Conservation (phyloP, 139 green algal species). For the Astrephomene gubernaculifera region DNA sequence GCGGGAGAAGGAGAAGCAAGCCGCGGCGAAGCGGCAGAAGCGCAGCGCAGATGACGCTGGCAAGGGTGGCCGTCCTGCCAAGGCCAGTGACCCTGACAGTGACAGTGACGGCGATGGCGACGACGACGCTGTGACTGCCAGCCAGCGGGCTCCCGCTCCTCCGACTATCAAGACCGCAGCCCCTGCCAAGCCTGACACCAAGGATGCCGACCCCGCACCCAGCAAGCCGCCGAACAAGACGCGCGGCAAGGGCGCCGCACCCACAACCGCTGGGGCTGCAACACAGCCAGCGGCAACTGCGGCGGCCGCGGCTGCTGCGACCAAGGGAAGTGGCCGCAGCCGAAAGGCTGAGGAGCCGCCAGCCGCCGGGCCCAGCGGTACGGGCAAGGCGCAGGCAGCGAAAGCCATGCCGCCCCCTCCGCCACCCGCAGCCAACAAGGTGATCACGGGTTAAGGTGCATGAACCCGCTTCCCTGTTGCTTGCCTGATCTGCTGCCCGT, state of each 20-base stretch:
- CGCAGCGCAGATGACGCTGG: too few species aligned
- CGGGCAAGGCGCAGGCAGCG: too few species aligned
- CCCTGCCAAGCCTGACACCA: neutral
- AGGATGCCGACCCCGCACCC: too few species aligned
- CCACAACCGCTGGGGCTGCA: too few species aligned
- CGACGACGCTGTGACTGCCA: neutral
- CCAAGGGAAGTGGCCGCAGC: too few species aligned
- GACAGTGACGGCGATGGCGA: neutral
- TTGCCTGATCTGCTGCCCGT: neutral
- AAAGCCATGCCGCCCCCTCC: slow-evolving; percentile 19
- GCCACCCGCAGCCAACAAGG: neutral
- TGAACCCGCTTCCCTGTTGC: neutral
- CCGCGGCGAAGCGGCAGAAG: neutral
- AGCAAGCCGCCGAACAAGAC: too few species aligned
- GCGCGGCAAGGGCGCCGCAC: too few species aligned
- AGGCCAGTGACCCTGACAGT: neutral
- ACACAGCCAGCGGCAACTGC: too few species aligned
- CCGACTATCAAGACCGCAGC: neutral
- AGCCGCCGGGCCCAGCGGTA: too few species aligned
- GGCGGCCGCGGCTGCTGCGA: too few species aligned
- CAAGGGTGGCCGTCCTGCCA: neutral
- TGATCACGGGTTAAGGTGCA: neutral
- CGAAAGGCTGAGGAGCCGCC: too few species aligned
- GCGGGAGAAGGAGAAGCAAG: too few species aligned
- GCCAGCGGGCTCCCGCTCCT: neutral